phyloP scores from a whole-genome alignment of 495 filamentous ascomycete genomes.

The Aspergillus egyptiacus region DNA sequence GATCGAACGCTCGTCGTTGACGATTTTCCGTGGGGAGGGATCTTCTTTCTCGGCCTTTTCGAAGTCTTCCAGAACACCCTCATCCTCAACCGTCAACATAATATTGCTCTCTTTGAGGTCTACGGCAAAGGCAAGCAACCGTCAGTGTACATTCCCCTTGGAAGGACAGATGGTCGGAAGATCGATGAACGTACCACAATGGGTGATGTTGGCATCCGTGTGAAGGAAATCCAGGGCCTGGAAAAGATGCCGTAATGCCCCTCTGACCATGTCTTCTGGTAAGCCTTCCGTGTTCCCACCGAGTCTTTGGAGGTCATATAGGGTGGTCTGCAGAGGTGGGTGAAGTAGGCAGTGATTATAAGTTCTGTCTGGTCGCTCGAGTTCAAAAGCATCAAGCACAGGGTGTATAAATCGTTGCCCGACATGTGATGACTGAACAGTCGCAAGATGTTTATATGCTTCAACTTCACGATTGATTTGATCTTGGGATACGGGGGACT shows the following conservation, averaged over 20 bases:
- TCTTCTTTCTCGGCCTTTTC: slow-evolving; percentile 19
- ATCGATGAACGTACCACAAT: background rate
- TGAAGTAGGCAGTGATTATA: slow-evolving; percentile 25
- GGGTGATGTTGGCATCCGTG: slow-evolving; percentile 7
- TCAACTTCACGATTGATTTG: slow-evolving; percentile 14
- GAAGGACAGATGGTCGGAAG: background rate
- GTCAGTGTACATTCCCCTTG: background rate
- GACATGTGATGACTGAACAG: slow-evolving; percentile 9
- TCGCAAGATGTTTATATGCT: slow-evolving; percentile 16
- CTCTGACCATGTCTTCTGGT: slow-evolving; percentile 4
- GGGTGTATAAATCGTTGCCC: slow-evolving; percentile 16
- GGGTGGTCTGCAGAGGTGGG: slow-evolving; percentile 23
- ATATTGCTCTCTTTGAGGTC: slow-evolving; percentile 29
- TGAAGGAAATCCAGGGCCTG: slow-evolving; percentile 15
- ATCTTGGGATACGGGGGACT: background rate
- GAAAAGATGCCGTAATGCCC: slow-evolving; percentile 3
- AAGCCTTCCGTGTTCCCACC: background rate
- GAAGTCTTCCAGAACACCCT: slow-evolving; percentile 26
- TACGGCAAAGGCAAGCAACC: too few species aligned
- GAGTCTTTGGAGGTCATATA: slow-evolving; percentile 14
- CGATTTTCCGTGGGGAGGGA: slow-evolving; percentile 20
- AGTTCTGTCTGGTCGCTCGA: slow-evolving; percentile 12
- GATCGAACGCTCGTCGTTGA: slow-evolving; percentile 14
- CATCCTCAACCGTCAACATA: slow-evolving; percentile 25
- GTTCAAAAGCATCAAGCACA: slow-evolving; percentile 19